A percentile compares a stretch with the other conserved stretches of the same genome.
phyloP scores from a whole-genome alignment of 495 filamentous ascomycete species.

The Podospora comata region DNA sequence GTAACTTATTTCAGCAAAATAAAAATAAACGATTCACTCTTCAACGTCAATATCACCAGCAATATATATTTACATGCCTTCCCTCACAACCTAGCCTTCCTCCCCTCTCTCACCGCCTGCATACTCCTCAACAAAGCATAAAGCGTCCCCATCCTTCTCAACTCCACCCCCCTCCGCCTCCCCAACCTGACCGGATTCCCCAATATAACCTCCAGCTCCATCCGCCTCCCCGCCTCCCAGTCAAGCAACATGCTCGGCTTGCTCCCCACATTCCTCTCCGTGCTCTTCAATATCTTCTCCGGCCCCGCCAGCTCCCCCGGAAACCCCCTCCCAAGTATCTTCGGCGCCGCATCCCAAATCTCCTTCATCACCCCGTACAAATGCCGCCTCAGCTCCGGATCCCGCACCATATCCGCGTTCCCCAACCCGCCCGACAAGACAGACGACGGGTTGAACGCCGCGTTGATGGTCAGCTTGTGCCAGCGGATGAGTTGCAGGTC shows the following conservation, averaged over 20 bases:
- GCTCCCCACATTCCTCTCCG: slow-evolving; percentile 52
- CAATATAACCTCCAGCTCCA: slow-evolving; percentile 62
- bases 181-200: slow-evolving; percentile 58
- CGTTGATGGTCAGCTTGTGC: slow-evolving; percentile 66
- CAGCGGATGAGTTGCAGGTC: slow-evolving; percentile 57
- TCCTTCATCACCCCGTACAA: slow-evolving; percentile 56
- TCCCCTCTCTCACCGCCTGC: slow-evolving; percentile 42
- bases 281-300: slow-evolving; percentile 53
- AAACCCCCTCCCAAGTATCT: slow-evolving; percentile 46
- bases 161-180: slow-evolving; percentile 47
- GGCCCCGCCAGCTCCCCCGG: slow-evolving; percentile 48
- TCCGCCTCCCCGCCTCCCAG: slow-evolving; percentile 52
- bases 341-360: slow-evolving; percentile 52
- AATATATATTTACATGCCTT: too few species aligned
- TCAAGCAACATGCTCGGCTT: slow-evolving; percentile 60
- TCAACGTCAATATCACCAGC: too few species aligned
- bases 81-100: slow-evolving; percentile 36
- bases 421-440: slow-evolving; percentile 54
- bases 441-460: slow-evolving; percentile 60
- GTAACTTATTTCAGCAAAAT: too few species aligned
- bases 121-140: slow-evolving; percentile 50
- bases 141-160: slow-evolving; percentile 52
- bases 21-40: not conserved
- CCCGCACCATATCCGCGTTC: slow-evolving; percentile 53
- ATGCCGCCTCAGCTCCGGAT: slow-evolving; percentile 48